A percentile compares a stretch with the other conserved stretches of the same genome.
Conservation (phyloP, 768 basidiomycete genomes). For the Mycena albidolilacea region DNA sequence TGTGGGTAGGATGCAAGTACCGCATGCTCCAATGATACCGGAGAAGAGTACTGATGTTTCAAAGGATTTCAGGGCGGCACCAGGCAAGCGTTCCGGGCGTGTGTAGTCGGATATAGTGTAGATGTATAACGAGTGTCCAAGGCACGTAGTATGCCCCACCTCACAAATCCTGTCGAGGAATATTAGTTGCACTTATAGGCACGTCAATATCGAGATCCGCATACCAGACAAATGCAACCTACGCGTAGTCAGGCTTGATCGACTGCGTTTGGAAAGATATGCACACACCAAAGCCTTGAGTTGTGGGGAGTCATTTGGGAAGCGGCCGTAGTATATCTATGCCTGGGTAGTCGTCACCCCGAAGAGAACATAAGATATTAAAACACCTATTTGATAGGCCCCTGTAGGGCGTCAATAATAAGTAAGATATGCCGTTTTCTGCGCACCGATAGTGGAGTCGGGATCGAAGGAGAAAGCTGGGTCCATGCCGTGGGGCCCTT, state of each 20-base stretch:
- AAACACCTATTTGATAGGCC: background rate
- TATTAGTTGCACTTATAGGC: background rate
- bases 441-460: constrained; percentile 1
- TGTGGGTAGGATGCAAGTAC: background rate
- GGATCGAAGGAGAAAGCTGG: background rate
- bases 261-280: background rate
- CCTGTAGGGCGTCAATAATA: background rate
- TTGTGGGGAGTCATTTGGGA: background rate
- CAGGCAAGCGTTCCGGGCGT: background rate
- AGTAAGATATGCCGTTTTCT: background rate
- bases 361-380: background rate
- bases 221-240: constrained; percentile 12
- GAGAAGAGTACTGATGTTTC: background rate
- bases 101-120: background rate
- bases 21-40: background rate
- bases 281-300: background rate
- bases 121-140: background rate
- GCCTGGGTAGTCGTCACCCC: background rate
- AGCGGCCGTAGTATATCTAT: background rate
- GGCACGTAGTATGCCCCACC: background rate
- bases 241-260: background rate
- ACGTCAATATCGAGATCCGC: background rate
- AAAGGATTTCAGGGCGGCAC: background rate
- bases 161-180: background rate
- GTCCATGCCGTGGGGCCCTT: background rate